Percentiles rank a stretch among this genome's conserved stretches.
phyloP scores from a whole-genome alignment of 2,329 filamentous ascomycete genomes.

The Alternaria dauci region DNA sequence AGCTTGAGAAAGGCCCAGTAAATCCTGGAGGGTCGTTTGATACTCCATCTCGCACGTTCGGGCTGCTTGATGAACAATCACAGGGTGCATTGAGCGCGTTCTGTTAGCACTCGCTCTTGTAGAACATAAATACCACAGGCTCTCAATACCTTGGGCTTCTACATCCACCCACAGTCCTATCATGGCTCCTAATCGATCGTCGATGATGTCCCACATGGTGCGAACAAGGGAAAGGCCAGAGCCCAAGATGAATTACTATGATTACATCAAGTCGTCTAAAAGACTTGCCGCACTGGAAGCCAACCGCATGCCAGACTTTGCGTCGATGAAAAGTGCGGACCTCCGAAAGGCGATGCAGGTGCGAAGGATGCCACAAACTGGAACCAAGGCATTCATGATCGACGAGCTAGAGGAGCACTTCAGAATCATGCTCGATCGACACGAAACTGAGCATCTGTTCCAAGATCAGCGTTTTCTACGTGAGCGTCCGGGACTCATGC shows the following conservation, averaged over 20 bases:
- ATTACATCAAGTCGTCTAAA: neutral
- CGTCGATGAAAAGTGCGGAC: neutral
- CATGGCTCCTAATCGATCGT: neutral
- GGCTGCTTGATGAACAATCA: neutral
- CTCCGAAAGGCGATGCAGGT: neutral
- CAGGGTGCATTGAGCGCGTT: neutral
- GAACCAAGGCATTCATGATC: neutral
- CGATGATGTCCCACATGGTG: no score
- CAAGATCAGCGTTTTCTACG: neutral
- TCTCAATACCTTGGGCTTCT: neutral
- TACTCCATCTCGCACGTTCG: neutral
- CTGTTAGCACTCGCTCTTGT: neutral
- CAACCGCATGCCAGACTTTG: neutral
- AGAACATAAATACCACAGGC: neutral
- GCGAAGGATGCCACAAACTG: neutral
- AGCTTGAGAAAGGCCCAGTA: neutral
- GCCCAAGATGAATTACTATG: neutral
- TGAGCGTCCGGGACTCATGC: neutral
- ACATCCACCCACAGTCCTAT: rapidly evolving
- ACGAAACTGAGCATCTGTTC: neutral
- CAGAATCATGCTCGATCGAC: neutral
- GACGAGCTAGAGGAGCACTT: neutral
- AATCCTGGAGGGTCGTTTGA: neutral
- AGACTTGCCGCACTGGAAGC: neutral
- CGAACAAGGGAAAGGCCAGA: no score